Evolutionary conservation across 139 green algal genomes (phyloP).

Genomic region (Tetraselmis chui): DNA sequence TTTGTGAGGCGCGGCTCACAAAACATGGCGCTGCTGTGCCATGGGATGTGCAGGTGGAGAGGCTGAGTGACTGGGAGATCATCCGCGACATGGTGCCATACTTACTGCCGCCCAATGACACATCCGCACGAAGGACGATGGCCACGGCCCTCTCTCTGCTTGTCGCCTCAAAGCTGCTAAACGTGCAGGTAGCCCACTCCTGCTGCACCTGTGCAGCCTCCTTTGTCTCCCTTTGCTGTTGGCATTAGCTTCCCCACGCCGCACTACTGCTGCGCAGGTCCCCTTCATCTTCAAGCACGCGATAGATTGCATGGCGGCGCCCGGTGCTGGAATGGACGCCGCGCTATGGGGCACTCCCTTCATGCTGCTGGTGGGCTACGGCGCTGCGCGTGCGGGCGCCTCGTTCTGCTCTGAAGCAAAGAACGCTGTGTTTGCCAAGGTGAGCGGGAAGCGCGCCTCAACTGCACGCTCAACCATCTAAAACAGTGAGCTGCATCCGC

Average conservation of each 20-base stretch:
- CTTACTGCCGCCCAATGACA: neutral
- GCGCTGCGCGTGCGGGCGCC: constrained; percentile 45
- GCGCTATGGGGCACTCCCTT: constrained; percentile 49
- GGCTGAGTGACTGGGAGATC: neutral
- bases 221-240: neutral
- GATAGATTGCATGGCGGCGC: constrained; percentile 63
- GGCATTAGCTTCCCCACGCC: neutral
- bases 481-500: neutral
- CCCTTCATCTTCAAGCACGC: constrained; percentile 95
- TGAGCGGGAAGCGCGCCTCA: constrained; percentile 20
- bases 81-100: neutral
- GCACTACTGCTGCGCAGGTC: constrained; percentile 37
- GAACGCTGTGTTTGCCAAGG: constrained; percentile 88
- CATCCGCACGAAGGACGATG: constrained; percentile 16
- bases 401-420: constrained; percentile 73
- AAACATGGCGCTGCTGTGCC: too few species aligned
- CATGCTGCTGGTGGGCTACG: constrained; percentile 74
- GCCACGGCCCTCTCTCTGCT: constrained; percentile 54
- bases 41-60: neutral
- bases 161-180: constrained; percentile 62
- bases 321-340: constrained; percentile 20
- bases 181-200: constrained; percentile 41
- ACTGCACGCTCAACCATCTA: neutral
- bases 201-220: neutral
- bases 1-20: too few species aligned